These are phyloP conservation scores for Alternaria sp. DNA, from an alignment of 2,329 filamentous ascomycete species.

Conservation along the genomic window DNA sequence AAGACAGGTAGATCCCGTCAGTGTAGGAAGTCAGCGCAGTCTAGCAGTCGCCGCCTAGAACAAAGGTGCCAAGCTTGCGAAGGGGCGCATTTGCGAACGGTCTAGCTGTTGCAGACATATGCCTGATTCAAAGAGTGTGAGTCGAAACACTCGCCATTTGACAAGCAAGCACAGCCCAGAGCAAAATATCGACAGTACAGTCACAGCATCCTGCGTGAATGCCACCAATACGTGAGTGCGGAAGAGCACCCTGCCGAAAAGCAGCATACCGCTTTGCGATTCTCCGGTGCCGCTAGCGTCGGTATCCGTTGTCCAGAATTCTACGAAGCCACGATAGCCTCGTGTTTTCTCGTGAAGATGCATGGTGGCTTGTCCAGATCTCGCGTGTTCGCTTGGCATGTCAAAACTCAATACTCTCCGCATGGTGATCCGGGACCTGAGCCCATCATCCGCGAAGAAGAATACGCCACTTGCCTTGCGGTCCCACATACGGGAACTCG, in stretches of 20 bases:
- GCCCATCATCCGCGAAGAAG: background rate
- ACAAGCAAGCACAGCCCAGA: background rate
- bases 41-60: background rate
- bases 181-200: background rate
- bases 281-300: background rate
- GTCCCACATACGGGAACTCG: background rate
- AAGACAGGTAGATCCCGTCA: background rate
- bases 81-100: background rate
- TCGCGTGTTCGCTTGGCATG: constrained; percentile 3
- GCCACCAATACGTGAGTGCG: background rate
- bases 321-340: background rate
- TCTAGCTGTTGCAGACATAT: background rate
- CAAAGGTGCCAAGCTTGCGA: background rate
- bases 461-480: background rate
- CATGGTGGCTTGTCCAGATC: constrained; percentile 4
- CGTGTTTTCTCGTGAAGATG: constrained; percentile 5
- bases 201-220: background rate
- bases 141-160: background rate
- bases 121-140: background rate
- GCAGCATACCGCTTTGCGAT: background rate
- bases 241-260: background rate
- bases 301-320: background rate
- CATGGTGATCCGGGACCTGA: background rate
- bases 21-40: background rate
- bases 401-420: constrained; percentile 3